phyloP scores from a whole-genome alignment of 495 filamentous ascomycete genomes.

The Penicillium turbatum region DNA sequence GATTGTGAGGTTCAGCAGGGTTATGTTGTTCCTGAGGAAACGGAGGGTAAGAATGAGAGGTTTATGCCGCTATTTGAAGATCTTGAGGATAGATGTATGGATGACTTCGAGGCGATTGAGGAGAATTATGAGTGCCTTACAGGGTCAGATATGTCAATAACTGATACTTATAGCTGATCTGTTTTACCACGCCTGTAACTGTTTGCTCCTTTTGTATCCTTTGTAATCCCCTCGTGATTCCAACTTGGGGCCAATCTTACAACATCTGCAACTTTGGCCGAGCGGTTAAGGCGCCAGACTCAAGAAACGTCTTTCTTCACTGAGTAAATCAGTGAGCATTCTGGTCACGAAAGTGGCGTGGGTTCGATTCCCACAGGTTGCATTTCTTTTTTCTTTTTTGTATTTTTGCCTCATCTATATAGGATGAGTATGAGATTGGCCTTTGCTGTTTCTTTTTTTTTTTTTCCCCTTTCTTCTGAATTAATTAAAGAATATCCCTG shows the following conservation, averaged over 20 bases:
- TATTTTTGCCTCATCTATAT: not conserved
- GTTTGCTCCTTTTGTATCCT: not conserved
- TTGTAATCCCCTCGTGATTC: not conserved
- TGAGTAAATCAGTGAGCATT: conserved; percentile 3
- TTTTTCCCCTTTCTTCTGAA: too few relatives aligned
- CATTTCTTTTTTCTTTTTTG: not conserved
- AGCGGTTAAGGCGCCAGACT: conserved; percentile 3
- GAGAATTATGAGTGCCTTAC: too few relatives aligned
- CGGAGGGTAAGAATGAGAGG: not conserved
- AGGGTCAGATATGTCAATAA: too few relatives aligned
- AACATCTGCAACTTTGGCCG: not conserved
- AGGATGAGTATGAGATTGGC: too few relatives aligned
- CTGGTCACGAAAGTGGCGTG: conserved; percentile 4
- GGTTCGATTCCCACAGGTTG: conserved; percentile 5
- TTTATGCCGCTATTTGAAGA: conserved; percentile 1
- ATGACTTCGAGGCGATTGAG: not conserved
- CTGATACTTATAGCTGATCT: too few relatives aligned
- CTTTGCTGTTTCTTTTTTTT: too few relatives aligned
- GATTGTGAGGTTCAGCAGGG: not conserved
- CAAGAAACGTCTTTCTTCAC: not conserved
- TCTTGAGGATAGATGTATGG: not conserved
- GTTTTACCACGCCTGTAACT: too few relatives aligned
- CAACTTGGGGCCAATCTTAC: not conserved
- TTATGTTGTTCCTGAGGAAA: not conserved
- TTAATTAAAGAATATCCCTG: too few relatives aligned